Percentiles rank a stretch among this genome's conserved stretches.
These are phyloP conservation scores for Gossypium australe DNA, from an alignment of 345 rosid species.

Conservation along the genomic window DNA sequence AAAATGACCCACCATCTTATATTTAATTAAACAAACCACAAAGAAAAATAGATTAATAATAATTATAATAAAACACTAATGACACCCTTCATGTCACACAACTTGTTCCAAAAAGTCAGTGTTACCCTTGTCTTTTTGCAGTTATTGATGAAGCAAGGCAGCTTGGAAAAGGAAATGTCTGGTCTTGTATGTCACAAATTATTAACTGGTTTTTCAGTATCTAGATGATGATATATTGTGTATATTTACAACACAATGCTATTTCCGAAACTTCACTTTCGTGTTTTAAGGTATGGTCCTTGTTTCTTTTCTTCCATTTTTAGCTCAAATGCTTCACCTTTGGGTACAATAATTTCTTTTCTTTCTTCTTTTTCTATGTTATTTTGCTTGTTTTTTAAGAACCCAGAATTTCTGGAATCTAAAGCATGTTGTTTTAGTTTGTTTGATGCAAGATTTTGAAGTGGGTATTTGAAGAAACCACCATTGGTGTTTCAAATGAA, in stretches of 20 bases:
- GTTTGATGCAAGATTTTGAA: slow-evolving; percentile 26
- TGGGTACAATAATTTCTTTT: not conserved
- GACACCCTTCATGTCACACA: not conserved
- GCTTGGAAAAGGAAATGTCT: not conserved
- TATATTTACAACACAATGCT: not conserved
- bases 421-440: not conserved
- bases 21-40: not conserved
- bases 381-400: not conserved
- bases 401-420: not conserved
- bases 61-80: not conserved
- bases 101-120: slow-evolving; percentile 15
- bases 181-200: not conserved
- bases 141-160: not conserved
- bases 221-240: not conserved
- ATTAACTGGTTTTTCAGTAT: not conserved
- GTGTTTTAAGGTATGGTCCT: slow-evolving; percentile 3
- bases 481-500: slow-evolving; percentile 23
- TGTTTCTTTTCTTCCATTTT: not conserved
- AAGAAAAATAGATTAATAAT: not conserved
- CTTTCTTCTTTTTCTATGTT: not conserved
- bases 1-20: slow-evolving; percentile 4
- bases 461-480: slow-evolving; percentile 19
- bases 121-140: slow-evolving; percentile 19
- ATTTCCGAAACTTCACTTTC: not conserved
- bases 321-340: not conserved